Evolutionary conservation across 2,329 filamentous ascomycete genomes (phyloP).

Genomic region (Dichotomopilus funicola): DNA sequence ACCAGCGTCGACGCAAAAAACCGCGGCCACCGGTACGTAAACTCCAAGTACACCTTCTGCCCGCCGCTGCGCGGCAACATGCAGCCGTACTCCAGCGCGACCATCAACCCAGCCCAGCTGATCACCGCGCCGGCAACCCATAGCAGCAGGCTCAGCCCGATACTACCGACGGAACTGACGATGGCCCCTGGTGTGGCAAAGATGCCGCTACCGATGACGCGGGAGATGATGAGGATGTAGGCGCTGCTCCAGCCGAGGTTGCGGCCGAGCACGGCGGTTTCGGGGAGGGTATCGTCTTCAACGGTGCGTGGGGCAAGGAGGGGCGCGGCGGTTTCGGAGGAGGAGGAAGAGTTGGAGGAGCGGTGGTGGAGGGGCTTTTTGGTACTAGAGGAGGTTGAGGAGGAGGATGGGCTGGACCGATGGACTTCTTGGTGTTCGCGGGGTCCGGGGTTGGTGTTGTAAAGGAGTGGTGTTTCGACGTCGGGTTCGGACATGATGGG

Average conservation of each 20-base stretch:
- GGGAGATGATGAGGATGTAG: constrained; percentile 61
- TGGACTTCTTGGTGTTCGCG: too few relatives aligned
- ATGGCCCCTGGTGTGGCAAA: constrained; percentile 67
- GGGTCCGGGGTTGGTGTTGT: background rate
- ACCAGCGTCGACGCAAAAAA: constrained; percentile 60
- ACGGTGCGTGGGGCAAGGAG: constrained; percentile 26
- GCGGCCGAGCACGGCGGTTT: constrained; percentile 51
- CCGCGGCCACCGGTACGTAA: constrained; percentile 56
- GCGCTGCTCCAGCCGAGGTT: constrained; percentile 57
- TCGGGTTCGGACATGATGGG: background rate
- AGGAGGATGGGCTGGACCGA: background rate
- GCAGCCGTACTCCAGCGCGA: constrained; percentile 61
- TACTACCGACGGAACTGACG: constrained; percentile 58
- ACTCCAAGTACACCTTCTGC: constrained; percentile 65
- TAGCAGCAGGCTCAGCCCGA: constrained; percentile 54
- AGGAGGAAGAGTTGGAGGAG: background rate
- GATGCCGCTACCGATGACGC: constrained; percentile 64
- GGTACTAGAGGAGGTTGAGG: background rate
- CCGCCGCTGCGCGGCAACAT: constrained; percentile 66
- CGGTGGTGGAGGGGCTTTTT: background rate
- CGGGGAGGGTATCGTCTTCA: constrained; percentile 54
- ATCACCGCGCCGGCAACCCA: constrained; percentile 59
- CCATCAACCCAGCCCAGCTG: constrained; percentile 53
- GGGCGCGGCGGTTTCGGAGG: background rate
- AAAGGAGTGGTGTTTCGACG: constrained; percentile 2